Conservation (phyloP, 2,329 filamentous ascomycete species). For the Leptographium lundbergii region DNA sequence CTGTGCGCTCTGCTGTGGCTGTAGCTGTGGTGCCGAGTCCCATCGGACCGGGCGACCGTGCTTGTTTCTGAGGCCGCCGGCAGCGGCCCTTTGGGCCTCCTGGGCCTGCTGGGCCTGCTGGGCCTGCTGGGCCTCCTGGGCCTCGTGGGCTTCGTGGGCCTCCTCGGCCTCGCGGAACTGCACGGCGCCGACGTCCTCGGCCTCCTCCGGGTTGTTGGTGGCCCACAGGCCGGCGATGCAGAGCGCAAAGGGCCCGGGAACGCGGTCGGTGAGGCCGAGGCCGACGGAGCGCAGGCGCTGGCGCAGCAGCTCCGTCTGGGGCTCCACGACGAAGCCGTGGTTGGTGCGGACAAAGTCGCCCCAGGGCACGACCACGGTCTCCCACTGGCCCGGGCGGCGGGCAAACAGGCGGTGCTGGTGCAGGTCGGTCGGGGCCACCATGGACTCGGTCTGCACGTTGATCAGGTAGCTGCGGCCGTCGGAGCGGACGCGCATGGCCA, state of each 20-base stretch:
- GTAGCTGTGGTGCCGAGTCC: background rate
- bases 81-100: background rate
- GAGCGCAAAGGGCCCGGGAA: slow-evolving; percentile 80
- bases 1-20: background rate
- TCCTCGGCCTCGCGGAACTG: slow-evolving; percentile 8
- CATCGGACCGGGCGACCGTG: slow-evolving; percentile 7
- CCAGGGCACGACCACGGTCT: slow-evolving; percentile 86
- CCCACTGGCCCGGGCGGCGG: slow-evolving; percentile 73
- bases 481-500: slow-evolving; percentile 78
- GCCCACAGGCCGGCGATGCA: slow-evolving; percentile 83
- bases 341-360: slow-evolving; percentile 93
- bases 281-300: slow-evolving; percentile 79
- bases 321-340: slow-evolving; percentile 81
- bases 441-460: slow-evolving; percentile 88
- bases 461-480: slow-evolving; percentile 89
- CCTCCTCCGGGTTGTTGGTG: slow-evolving; percentile 51
- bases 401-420: slow-evolving; percentile 86
- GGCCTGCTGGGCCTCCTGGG: background rate
- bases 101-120: background rate
- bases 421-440: slow-evolving; percentile 77
- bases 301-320: slow-evolving; percentile 77
- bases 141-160: background rate
- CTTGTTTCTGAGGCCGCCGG: slow-evolving; percentile 5
- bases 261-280: slow-evolving; percentile 76
- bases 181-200: slow-evolving; percentile 15